A percentile compares a stretch with the other conserved stretches of the same genome.
phyloP scores from a whole-genome alignment of 2,329 filamentous ascomycete species.

The Akanthomyces muscarius region DNA sequence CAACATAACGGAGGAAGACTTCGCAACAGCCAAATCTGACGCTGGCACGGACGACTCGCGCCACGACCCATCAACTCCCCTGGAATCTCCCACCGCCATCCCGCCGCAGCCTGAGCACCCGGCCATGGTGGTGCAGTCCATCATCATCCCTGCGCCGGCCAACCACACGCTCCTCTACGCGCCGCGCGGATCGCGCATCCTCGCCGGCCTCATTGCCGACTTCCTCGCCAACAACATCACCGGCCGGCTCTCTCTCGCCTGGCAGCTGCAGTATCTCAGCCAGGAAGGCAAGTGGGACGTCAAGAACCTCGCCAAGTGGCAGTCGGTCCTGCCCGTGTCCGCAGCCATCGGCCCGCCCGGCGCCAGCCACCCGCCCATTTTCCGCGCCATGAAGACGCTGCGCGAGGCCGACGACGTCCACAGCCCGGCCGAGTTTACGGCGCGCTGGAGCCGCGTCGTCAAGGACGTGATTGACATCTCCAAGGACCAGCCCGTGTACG shows the following conservation, averaged over 20 bases:
- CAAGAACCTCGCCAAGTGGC: slow-evolving; percentile 93
- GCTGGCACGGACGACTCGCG: slow-evolving; percentile 32
- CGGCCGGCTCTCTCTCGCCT: slow-evolving; percentile 72
- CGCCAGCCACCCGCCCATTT: slow-evolving; percentile 49
- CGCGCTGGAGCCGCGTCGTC: slow-evolving; percentile 62
- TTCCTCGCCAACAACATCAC: slow-evolving; percentile 76
- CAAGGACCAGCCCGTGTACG: slow-evolving; percentile 86
- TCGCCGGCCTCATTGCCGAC: slow-evolving; percentile 77
- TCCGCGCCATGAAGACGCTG: slow-evolving; percentile 89
- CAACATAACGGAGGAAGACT: slow-evolving; percentile 37
- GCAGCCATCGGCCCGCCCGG: slow-evolving; percentile 58
- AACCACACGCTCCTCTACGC: slow-evolving; percentile 83
- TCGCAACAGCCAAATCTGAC: slow-evolving; percentile 26
- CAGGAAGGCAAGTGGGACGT: slow-evolving; percentile 96
- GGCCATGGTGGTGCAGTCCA: slow-evolving; percentile 58
- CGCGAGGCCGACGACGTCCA: slow-evolving; percentile 83
- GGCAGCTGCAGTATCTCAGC: slow-evolving; percentile 86
- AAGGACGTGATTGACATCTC: slow-evolving; percentile 85
- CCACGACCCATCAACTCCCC: slow-evolving; percentile 45
- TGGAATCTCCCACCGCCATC: slow-evolving; percentile 37
- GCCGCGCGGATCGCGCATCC: slow-evolving; percentile 66
- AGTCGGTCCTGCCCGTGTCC: slow-evolving; percentile 72
- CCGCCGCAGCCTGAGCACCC: slow-evolving; percentile 48
- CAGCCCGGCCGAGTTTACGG: slow-evolving; percentile 67
- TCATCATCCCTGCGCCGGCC: slow-evolving; percentile 70